A percentile compares a stretch with the other conserved stretches of the same genome.
Conservation (phyloP, 345 rosid genomes). For the Populus davidiana region DNA sequence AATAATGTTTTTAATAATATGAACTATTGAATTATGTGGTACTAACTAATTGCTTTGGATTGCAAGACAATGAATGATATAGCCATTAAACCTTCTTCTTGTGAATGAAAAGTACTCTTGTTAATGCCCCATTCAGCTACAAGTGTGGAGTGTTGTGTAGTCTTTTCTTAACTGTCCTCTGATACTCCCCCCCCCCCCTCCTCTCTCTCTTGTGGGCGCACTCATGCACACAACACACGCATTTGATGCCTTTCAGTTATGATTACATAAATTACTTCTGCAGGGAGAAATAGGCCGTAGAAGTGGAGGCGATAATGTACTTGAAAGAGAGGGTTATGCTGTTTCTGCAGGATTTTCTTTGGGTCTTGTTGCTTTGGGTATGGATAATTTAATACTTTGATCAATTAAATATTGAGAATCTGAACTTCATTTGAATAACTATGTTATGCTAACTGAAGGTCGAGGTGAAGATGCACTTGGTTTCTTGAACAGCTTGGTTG, state of each 20-base stretch:
- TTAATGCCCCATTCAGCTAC: neutral
- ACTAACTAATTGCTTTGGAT: constrained; percentile 4
- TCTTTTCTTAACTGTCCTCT: constrained; percentile 7
- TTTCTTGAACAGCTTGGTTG: constrained; percentile 66
- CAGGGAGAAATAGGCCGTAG: constrained; percentile 97
- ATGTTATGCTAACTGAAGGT: constrained; percentile 50
- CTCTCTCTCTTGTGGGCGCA: too few species aligned
- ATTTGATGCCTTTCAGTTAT: constrained; percentile 17
- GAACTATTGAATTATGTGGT: neutral
- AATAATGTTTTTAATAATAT: neutral
- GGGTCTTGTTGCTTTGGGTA: constrained; percentile 97
- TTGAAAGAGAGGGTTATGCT: constrained; percentile 99
- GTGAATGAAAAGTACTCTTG: neutral
- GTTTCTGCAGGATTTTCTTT: constrained; percentile 96
- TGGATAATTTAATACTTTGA: constrained; percentile 21
- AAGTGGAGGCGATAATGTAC: constrained; percentile 98
- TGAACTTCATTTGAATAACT: neutral
- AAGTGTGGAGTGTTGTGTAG: neutral
- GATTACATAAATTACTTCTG: constrained; percentile 10
- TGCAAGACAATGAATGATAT: neutral
- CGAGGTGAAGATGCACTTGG: constrained; percentile 83
- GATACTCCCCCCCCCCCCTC: constrained; percentile 2
- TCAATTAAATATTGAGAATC: neutral
- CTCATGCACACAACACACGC: neutral
- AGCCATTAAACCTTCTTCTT: neutral